Evolutionary conservation across 2,329 filamentous ascomycete genomes (phyloP).

Genomic region (Penicillium janthinellum): DNA sequence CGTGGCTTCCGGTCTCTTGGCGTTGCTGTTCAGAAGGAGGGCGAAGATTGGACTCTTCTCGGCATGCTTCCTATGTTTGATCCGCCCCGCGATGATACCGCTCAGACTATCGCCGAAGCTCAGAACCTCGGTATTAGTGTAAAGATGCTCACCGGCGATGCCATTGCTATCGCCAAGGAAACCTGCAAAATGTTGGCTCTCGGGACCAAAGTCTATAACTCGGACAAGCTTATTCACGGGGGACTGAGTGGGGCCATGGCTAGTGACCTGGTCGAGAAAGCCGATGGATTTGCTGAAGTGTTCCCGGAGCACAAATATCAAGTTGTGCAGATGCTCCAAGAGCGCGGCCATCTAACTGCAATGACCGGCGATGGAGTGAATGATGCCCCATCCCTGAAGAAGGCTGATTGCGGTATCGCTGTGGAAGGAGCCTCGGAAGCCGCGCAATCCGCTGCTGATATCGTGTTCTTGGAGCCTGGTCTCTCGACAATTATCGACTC

Average conservation of each 20-base stretch:
- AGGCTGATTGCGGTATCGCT: conserved; percentile 73
- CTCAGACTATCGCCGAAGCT: conserved; percentile 74
- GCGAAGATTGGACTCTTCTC: conserved; percentile 71
- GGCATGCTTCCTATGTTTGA: conserved; percentile 82
- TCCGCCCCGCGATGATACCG: conserved; percentile 75
- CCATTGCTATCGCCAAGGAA: conserved; percentile 77
- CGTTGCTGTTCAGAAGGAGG: conserved; percentile 75
- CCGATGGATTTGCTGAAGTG: conserved; percentile 73
- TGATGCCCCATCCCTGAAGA: conserved; percentile 72
- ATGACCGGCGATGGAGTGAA: conserved; percentile 79
- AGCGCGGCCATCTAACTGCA: conserved; percentile 70
- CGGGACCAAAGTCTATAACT: conserved; percentile 80
- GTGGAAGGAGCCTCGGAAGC: conserved; percentile 73
- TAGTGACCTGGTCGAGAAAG: conserved; percentile 74
- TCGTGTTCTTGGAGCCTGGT: conserved; percentile 72
- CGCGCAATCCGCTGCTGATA: conserved; percentile 71
- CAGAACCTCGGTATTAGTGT: conserved; percentile 74
- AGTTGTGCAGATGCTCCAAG: conserved; percentile 74
- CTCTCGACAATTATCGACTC: conserved; percentile 71
- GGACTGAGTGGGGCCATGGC: conserved; percentile 72
- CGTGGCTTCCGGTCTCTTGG: conserved; percentile 78
- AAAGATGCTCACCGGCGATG: conserved; percentile 81
- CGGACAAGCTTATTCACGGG: conserved; percentile 74
- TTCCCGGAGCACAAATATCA: conserved; percentile 77
- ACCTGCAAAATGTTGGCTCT: conserved; percentile 80